Percentiles rank a stretch among this genome's conserved stretches.
Conservation (phyloP, 2,329 filamentous ascomycete genomes). For the Xylariaceae sp. region DNA sequence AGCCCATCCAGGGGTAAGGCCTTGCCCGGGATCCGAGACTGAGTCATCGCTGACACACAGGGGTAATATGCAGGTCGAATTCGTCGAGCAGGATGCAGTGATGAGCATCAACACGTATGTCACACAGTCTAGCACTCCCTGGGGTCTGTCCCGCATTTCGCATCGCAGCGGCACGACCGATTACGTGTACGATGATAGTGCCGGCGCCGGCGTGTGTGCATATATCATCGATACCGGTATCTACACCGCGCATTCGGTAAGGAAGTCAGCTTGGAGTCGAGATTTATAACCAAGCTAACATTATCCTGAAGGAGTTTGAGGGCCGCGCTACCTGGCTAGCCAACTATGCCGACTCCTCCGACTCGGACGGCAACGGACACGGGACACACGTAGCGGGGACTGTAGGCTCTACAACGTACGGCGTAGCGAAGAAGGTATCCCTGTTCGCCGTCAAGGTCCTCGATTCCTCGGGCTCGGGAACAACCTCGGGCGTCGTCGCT, state of each 20-base stretch:
- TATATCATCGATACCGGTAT: constrained; percentile 59
- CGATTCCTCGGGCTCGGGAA: constrained; percentile 27
- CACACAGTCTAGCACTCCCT: constrained; percentile 38
- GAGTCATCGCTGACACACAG: constrained; percentile 10
- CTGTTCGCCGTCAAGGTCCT: constrained; percentile 49
- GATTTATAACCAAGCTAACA: too few relatives aligned
- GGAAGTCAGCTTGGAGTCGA: too few relatives aligned
- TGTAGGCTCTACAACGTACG: constrained; percentile 39
- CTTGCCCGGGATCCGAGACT: not conserved
- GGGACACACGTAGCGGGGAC: constrained; percentile 37
- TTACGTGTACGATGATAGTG: constrained; percentile 42
- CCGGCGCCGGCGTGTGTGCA: constrained; percentile 42
- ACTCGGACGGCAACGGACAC: constrained; percentile 41
- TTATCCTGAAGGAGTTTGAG: constrained; percentile 36
- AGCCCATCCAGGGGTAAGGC: constrained; percentile 38
- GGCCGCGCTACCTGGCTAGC: constrained; percentile 38
- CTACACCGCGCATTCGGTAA: constrained; percentile 39
- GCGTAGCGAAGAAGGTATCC: constrained; percentile 42
- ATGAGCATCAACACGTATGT: constrained; percentile 30
- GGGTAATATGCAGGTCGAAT: constrained; percentile 29
- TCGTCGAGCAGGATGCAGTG: constrained; percentile 34
- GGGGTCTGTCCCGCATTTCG: constrained; percentile 47
- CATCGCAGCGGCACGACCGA: constrained; percentile 33
- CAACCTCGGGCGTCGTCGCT: constrained; percentile 31
- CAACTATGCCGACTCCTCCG: constrained; percentile 32